A percentile compares a stretch with the other conserved stretches of the same genome.
These are phyloP conservation scores for Phyllostachys edulis DNA, from an alignment of 176 grass and related monocot species.

Conservation along the genomic window DNA sequence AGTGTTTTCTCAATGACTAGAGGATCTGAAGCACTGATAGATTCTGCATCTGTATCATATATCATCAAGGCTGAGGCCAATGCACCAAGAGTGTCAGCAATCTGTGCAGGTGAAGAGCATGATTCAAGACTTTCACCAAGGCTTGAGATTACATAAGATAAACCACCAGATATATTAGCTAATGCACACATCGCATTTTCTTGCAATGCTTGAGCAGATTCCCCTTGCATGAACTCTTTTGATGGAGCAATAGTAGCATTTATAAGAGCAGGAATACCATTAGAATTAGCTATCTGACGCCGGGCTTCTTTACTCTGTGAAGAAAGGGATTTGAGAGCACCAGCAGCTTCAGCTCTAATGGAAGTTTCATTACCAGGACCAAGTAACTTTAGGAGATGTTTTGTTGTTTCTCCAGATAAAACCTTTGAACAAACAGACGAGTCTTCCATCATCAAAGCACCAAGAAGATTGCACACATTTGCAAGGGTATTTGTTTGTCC, in stretches of 20 bases:
- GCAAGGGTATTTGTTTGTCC: conserved; percentile 67
- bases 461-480: conserved; percentile 88
- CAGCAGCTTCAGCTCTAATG: conserved; percentile 93
- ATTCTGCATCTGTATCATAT: conserved; percentile 94
- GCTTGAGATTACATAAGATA: conserved; percentile 98
- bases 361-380: conserved; percentile 91
- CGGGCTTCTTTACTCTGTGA: conserved; percentile 96
- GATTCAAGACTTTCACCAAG: conserved; percentile 97
- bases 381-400: conserved; percentile 93
- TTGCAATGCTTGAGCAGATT: conserved; percentile 97
- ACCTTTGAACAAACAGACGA: conserved; percentile 85
- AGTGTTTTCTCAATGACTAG: conserved; percentile 83
- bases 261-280: conserved; percentile 95
- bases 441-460: conserved; percentile 91
- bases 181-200: conserved; percentile 99
- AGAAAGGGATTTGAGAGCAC: conserved; percentile 89
- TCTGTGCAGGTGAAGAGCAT: conserved; percentile 90
- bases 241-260: conserved; percentile 99
- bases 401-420: conserved; percentile 76
- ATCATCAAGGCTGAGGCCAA: conserved; percentile 99
- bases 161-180: conserved; percentile 97
- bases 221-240: conserved; percentile 99
- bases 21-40: conserved; percentile 77
- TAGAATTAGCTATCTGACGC: conserved; percentile 88
- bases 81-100: conserved; percentile 95